phyloP scores from a whole-genome alignment of 768 basidiomycete species.

The Amanita pallidorosea region DNA sequence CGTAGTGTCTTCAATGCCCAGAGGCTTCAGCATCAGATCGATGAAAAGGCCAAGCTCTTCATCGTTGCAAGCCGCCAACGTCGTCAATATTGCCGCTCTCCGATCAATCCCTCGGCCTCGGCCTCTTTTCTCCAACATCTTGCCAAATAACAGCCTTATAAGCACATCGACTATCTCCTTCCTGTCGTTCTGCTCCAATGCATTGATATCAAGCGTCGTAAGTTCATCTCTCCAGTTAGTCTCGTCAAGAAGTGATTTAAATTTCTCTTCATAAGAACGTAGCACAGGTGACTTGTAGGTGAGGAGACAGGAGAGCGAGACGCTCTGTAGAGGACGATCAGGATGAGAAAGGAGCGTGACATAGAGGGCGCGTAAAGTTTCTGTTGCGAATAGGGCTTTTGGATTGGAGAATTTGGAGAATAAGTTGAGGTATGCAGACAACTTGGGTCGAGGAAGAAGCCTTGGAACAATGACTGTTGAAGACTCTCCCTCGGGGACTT shows the following conservation, averaged over 20 bases:
- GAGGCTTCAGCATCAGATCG: constrained; percentile 78
- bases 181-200: constrained; percentile 44
- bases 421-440: constrained; percentile 70
- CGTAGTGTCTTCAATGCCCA: constrained; percentile 22
- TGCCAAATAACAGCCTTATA: constrained; percentile 74
- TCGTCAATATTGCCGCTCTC: constrained; percentile 63
- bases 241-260: constrained; percentile 71
- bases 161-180: constrained; percentile 56
- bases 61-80: constrained; percentile 59
- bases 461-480: constrained; percentile 45
- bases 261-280: constrained; percentile 44
- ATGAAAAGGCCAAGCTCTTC: constrained; percentile 70
- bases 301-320: constrained; percentile 68
- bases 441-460: constrained; percentile 53
- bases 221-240: constrained; percentile 86
- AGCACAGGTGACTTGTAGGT: constrained; percentile 68
- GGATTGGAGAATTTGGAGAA: constrained; percentile 90
- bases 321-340: constrained; percentile 64
- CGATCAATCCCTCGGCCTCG: constrained; percentile 56
- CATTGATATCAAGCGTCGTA: constrained; percentile 53
- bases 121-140: constrained; percentile 76
- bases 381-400: constrained; percentile 70
- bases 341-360: constrained; percentile 73
- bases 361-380: constrained; percentile 57
- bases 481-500: constrained; percentile 21